A percentile compares a stretch with the other conserved stretches of the same genome.
Conservation (phyloP, 192 early-diverging fungal species). For the Coemansia sp. region DNA sequence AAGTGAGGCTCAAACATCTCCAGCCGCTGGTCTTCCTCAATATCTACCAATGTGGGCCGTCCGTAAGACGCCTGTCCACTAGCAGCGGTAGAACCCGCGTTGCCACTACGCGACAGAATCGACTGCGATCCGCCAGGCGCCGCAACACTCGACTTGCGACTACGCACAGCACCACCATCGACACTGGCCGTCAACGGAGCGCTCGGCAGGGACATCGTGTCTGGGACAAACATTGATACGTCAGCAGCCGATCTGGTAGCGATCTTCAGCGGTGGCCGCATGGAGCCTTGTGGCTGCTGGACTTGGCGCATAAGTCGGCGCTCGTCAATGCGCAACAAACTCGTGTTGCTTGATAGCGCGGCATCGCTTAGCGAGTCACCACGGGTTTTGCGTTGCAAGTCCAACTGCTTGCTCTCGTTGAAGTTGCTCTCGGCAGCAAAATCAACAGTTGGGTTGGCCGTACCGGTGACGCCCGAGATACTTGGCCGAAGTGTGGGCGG, state of each 20-base stretch:
- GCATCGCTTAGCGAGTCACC: slow-evolving; percentile 35
- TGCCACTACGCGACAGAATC: slow-evolving; percentile 5
- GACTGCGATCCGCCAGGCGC: slow-evolving; percentile 16
- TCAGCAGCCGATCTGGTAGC: slow-evolving; percentile 41
- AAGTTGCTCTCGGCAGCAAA: not conserved
- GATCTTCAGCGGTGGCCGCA: slow-evolving; percentile 45
- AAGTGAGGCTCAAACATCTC: slow-evolving; percentile 59
- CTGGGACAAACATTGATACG: slow-evolving; percentile 40
- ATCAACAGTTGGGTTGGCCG: not conserved
- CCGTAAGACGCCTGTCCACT: slow-evolving; percentile 23
- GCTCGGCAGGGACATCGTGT: slow-evolving; percentile 24
- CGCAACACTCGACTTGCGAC: slow-evolving; percentile 53
- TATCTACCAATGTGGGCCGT: slow-evolving; percentile 46
- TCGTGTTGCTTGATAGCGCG: slow-evolving; percentile 13
- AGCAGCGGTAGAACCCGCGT: not conserved
- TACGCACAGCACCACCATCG: slow-evolving; percentile 27
- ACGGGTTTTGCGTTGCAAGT: slow-evolving; percentile 12
- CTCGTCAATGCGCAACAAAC: slow-evolving; percentile 32
- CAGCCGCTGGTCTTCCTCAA: slow-evolving; percentile 55
- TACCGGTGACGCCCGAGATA: slow-evolving; percentile 1
- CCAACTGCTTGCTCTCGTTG: not conserved
- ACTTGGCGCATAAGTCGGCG: slow-evolving; percentile 28
- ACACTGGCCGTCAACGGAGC: slow-evolving; percentile 33
- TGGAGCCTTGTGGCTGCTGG: slow-evolving; percentile 22
- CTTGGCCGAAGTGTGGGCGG: slow-evolving; percentile 49